Percentiles rank a stretch among this genome's conserved stretches.
Conservation (phyloP, 2,329 filamentous ascomycete species). For the Aspergillus fumigatus region DNA sequence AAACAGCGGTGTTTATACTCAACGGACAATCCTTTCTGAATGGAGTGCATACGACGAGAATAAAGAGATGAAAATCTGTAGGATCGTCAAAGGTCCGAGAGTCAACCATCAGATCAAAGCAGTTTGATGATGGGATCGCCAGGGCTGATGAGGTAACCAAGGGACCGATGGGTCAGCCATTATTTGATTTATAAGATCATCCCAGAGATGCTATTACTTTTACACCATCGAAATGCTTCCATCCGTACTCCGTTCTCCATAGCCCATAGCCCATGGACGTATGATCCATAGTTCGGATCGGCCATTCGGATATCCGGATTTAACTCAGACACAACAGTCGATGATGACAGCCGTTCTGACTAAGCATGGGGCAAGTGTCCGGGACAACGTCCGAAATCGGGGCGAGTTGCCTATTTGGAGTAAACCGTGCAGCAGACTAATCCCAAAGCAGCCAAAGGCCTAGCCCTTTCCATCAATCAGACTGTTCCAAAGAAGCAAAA, state of each 20-base stretch:
- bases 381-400: conserved; percentile 6
- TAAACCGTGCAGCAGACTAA: not conserved
- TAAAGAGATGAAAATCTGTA: not conserved
- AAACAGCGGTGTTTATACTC: too few relatives aligned
- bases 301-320: conserved; percentile 11
- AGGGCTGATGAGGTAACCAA: not conserved
- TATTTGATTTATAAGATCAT: not conserved
- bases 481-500: not conserved
- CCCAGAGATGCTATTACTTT: not conserved
- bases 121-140: not conserved
- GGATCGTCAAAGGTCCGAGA: conserved; percentile 8
- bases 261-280: too few relatives aligned
- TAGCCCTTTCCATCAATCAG: conserved; percentile 2
- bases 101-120: not conserved
- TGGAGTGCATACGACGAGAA: conserved; percentile 13
- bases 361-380: conserved; percentile 1
- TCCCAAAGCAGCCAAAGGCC: not conserved
- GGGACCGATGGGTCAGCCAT: too few relatives aligned
- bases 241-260: too few relatives aligned
- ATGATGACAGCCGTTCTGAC: not conserved
- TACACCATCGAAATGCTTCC: too few relatives aligned
- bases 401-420: conserved; percentile 13
- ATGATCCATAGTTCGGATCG: not conserved
- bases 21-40: conserved; percentile 11
- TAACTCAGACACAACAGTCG: not conserved